Evolutionary conservation across 441 rosid genomes (phyloP).

Genomic region (Geranium incanum): DNA sequence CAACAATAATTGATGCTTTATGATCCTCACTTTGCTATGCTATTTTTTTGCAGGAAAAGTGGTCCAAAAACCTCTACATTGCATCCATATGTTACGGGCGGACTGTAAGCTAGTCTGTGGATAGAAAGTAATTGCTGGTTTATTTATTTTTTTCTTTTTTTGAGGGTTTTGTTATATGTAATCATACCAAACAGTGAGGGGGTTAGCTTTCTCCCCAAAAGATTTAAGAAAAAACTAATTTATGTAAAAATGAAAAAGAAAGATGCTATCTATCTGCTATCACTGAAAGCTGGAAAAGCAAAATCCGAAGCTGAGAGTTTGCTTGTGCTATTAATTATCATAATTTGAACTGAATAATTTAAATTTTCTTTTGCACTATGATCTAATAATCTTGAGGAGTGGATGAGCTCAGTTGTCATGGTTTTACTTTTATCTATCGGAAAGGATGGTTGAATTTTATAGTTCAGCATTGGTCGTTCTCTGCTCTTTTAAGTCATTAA

Average conservation of each 20-base stretch:
- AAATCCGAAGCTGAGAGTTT: background rate
- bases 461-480: too few species aligned
- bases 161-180: background rate
- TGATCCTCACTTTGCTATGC: background rate
- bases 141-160: too few species aligned
- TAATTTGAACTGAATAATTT: background rate
- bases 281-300: too few species aligned
- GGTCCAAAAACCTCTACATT: slow-evolving; percentile 1
- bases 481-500: too few species aligned
- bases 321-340: background rate
- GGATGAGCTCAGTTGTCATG: too few species aligned
- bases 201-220: background rate
- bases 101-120: slow-evolving; percentile 1
- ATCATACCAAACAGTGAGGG: background rate
- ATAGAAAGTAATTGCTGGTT: background rate
- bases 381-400: too few species aligned
- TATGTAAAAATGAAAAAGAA: background rate
- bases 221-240: background rate
- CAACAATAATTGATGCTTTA: background rate
- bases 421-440: too few species aligned
- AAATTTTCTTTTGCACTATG: background rate
- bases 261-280: too few species aligned
- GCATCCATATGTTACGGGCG: slow-evolving; percentile 3
- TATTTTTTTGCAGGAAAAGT: background rate
- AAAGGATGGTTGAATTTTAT: too few species aligned